Conservation (phyloP, 2,329 filamentous ascomycete genomes). For the Clarireedia hainanense region DNA sequence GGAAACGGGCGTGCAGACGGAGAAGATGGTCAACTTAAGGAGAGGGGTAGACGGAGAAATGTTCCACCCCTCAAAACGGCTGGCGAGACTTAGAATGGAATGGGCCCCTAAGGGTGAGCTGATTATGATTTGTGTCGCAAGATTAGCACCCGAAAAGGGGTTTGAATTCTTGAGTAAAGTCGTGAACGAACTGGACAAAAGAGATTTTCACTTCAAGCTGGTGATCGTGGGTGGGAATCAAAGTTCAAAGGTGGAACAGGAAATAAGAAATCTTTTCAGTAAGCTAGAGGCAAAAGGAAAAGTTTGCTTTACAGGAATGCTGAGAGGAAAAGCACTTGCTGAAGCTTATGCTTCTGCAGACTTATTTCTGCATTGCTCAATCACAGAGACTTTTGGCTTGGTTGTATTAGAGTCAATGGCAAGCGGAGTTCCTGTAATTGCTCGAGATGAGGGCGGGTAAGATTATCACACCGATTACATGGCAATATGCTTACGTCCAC, state of each 20-base stretch:
- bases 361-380: slow-evolving; percentile 61
- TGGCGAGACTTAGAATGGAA: slow-evolving; percentile 41
- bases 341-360: slow-evolving; percentile 60
- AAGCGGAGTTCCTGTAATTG: slow-evolving; percentile 60
- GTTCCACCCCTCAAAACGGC: slow-evolving; percentile 49
- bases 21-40: slow-evolving; percentile 53
- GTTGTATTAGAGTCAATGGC: slow-evolving; percentile 67
- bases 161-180: slow-evolving; percentile 58
- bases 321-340: slow-evolving; percentile 53
- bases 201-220: slow-evolving; percentile 52
- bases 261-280: slow-evolving; percentile 53
- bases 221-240: slow-evolving; percentile 62
- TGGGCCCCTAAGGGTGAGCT: slow-evolving; percentile 56
- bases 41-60: slow-evolving; percentile 57
- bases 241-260: slow-evolving; percentile 52
- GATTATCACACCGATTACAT: neutral
- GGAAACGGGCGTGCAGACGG: slow-evolving; percentile 43
- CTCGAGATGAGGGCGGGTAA: slow-evolving; percentile 54
- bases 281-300: slow-evolving; percentile 39
- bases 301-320: slow-evolving; percentile 60
- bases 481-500: neutral
- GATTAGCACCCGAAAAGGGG: slow-evolving; percentile 62
- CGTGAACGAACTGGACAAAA: slow-evolving; percentile 44
- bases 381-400: slow-evolving; percentile 65
- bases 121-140: slow-evolving; percentile 58